Conservation (phyloP, 192 early-diverging fungal species). For the Backusella morwellensis region DNA sequence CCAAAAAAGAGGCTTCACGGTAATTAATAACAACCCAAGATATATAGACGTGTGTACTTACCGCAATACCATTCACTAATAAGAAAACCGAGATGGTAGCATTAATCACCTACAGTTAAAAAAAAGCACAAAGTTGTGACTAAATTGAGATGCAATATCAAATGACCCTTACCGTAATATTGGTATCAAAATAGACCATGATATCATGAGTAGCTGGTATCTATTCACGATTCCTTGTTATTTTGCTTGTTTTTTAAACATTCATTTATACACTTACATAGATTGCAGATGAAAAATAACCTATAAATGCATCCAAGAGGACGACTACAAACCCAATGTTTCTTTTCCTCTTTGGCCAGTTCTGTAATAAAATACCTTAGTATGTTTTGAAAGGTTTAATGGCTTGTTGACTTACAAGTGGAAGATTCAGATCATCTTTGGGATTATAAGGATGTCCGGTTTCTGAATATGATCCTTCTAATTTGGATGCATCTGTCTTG, state of each 20-base stretch:
- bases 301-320: background rate
- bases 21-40: background rate
- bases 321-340: background rate
- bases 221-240: background rate
- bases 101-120: background rate
- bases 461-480: background rate
- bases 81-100: background rate
- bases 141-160: background rate
- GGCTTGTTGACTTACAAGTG: background rate
- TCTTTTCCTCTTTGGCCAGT: background rate
- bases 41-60: background rate
- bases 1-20: constrained; percentile 16
- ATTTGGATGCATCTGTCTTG: background rate
- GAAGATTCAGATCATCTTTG: background rate
- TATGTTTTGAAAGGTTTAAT: background rate
- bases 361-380: background rate
- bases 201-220: background rate
- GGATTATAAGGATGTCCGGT: background rate
- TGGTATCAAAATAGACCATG: background rate
- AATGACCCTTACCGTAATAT: background rate
- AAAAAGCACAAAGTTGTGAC: background rate
- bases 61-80: constrained; percentile 1
- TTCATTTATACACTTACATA: background rate
- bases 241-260: background rate
- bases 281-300: background rate